These are phyloP conservation scores for Thelonectria rubi DNA, from an alignment of 2,329 filamentous ascomycete genomes.

Conservation along the genomic window DNA sequence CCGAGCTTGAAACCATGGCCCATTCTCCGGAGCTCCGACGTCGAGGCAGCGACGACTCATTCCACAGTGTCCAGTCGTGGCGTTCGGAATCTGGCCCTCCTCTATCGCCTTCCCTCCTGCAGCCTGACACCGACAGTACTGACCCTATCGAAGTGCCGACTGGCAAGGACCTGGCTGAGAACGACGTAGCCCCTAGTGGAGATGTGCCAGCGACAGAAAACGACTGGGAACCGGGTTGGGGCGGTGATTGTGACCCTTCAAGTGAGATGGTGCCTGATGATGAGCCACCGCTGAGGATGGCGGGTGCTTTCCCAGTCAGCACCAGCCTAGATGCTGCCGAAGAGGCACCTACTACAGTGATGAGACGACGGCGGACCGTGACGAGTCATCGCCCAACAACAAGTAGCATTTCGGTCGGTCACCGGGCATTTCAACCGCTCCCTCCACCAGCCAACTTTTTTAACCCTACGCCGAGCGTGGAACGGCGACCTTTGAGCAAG, in stretches of 20 bases:
- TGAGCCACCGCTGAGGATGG: slow-evolving; percentile 9
- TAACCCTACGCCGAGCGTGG: slow-evolving; percentile 53
- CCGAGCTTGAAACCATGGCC: slow-evolving; percentile 6
- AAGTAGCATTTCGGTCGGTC: slow-evolving; percentile 39
- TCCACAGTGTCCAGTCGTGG: slow-evolving; percentile 64
- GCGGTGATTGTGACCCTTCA: slow-evolving; percentile 39
- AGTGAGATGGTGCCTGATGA: slow-evolving; percentile 39
- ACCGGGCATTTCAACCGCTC: slow-evolving; percentile 70
- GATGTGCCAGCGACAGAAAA: slow-evolving; percentile 27
- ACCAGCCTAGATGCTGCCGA: slow-evolving; percentile 4
- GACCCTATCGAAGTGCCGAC: slow-evolving; percentile 14
- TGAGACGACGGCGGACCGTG: slow-evolving; percentile 28
- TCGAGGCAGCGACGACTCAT: slow-evolving; percentile 56
- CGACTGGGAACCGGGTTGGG: slow-evolving; percentile 39
- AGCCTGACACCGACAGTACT: slow-evolving; percentile 49
- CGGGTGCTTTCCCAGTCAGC: slow-evolving; percentile 5
- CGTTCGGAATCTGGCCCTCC: slow-evolving; percentile 52
- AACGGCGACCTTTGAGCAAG: slow-evolving; percentile 36
- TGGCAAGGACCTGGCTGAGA: background rate
- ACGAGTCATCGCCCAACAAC: slow-evolving; percentile 39
- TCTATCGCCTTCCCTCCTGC: slow-evolving; percentile 56
- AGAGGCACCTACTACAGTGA: slow-evolving; percentile 8
- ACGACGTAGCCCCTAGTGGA: slow-evolving; percentile 15
- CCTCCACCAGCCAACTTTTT: slow-evolving; percentile 74
- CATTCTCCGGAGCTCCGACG: slow-evolving; percentile 22